phyloP scores from a whole-genome alignment of 768 basidiomycete species.

The Auriscalpium microsporum region DNA sequence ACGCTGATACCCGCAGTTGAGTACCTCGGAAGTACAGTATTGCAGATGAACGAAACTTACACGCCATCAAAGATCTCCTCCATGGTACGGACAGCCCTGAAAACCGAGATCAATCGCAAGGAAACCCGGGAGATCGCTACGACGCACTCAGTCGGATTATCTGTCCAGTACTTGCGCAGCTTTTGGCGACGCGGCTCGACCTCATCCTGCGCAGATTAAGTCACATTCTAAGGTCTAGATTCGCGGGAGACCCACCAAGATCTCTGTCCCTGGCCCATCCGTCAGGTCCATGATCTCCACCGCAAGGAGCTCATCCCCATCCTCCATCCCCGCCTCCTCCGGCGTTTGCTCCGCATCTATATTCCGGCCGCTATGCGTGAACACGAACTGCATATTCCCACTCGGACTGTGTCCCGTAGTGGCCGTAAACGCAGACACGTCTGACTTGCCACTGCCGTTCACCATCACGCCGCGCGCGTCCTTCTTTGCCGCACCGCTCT shows the following conservation, averaged over 20 bases:
- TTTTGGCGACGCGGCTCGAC: conserved; percentile 41
- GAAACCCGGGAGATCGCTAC: neutral
- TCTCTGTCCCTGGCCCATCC: conserved; percentile 51
- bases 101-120: neutral
- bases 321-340: conserved; percentile 82
- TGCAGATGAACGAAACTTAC: conserved; percentile 38
- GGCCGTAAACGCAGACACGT: conserved; percentile 30
- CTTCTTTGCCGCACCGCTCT: conserved; percentile 31
- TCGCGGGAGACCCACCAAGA: conserved; percentile 36
- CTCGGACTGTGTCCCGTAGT: conserved; percentile 14
- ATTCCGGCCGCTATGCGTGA: conserved; percentile 73
- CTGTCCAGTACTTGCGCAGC: conserved; percentile 75
- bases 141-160: conserved; percentile 65
- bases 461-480: conserved; percentile 27
- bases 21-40: neutral
- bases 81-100: conserved; percentile 62
- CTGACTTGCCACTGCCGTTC: conserved; percentile 9
- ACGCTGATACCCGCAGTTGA: conserved; percentile 37
- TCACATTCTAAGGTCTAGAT: neutral
- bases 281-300: conserved; percentile 90
- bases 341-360: conserved; percentile 79
- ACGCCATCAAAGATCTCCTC: conserved; percentile 83
- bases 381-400: conserved; percentile 68
- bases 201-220: conserved; percentile 42
- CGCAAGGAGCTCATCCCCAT: conserved; percentile 81